Evolutionary conservation across 179 eudicot genomes (phyloP).

Genomic region (Silene vulgaris): DNA sequence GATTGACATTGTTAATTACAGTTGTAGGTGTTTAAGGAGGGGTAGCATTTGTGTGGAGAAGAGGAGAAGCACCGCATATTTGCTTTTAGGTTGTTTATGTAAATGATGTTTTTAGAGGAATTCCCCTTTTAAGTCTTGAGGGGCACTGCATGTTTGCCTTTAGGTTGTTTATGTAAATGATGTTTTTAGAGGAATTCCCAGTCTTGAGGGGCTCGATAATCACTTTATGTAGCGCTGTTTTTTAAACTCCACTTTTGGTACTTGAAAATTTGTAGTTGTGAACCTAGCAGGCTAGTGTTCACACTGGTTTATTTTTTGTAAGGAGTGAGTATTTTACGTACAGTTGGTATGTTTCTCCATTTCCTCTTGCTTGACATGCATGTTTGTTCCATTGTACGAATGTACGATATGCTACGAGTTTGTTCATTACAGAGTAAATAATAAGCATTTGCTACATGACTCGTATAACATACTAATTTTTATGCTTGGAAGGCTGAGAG

Average conservation of each 20-base stretch:
- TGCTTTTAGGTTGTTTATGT: background rate
- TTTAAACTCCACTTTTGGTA: background rate
- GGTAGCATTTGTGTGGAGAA: background rate
- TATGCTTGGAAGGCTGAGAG: constrained; percentile 46
- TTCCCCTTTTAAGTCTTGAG: background rate
- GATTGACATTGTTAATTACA: too few relatives aligned
- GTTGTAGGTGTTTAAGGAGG: background rate
- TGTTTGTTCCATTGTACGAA: background rate
- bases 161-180: background rate
- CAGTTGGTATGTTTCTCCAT: background rate
- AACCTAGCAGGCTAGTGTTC: background rate
- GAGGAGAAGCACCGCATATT: background rate
- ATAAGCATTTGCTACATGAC: constrained; percentile 1
- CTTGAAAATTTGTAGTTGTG: background rate
- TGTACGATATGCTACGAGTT: background rate
- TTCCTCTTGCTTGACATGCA: background rate
- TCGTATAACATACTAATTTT: background rate
- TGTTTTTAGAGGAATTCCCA: background rate
- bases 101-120: background rate
- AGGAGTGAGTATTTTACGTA: background rate
- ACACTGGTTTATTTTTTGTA: background rate
- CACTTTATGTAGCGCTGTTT: background rate
- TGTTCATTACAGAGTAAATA: background rate
- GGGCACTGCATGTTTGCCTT: background rate
- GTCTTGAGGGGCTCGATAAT: background rate